Base-by-base conservation (phyloP, 1,284 basidiomycete species). In the Hymenochaete sp. region DNA sequence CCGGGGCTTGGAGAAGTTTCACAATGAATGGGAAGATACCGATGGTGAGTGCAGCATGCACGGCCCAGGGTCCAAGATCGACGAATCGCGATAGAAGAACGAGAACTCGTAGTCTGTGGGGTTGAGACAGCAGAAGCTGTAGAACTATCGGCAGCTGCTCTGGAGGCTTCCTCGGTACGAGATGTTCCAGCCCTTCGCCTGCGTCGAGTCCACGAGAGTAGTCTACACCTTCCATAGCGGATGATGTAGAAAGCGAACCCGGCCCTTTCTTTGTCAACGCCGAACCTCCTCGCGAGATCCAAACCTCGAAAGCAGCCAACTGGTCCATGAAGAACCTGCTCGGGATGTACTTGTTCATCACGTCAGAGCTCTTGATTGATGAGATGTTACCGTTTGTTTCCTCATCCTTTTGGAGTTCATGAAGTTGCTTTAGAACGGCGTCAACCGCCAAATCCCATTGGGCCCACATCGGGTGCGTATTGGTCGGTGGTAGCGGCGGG, bases 21-120 rank as follows among this genome's bases (percentile, higher is more conserved):
- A 93, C 91, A 37, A 98, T 97, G 60, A 98, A 98, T 2, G 96
- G 96, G 68, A 98, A 98, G 58, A 98, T 98, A 16, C 95, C 95
- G 57, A 98, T 97, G n/a, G 90, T 90, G 28, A 98, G 74, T 5
- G 96, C 93, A 29, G 97, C 79, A 55, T 97, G 89, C 46, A 98
- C 96, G 0, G 96, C 95, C 93, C 95, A 98, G 4, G 95, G 93
- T 0, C 95, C 95, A 2, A 98, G 77, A 62, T 98, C 96, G 55
- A 98, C 89, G 57, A 98, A 98, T 63, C 95, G 90, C 29, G 92
- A 95, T 8, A 98, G 76, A n/a, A 98, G 75, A 56, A 97, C 95
- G 51, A 98, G 79, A 0, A 96, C 95, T 9, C 93, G 83, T 8
- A 98, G 77, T 40, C 95, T 85, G 63, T 98, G 95, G 0, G 92